Evolutionary conservation across 805 yeast species (phyloP).

Genomic region (Kregervanrija delftensis): DNA sequence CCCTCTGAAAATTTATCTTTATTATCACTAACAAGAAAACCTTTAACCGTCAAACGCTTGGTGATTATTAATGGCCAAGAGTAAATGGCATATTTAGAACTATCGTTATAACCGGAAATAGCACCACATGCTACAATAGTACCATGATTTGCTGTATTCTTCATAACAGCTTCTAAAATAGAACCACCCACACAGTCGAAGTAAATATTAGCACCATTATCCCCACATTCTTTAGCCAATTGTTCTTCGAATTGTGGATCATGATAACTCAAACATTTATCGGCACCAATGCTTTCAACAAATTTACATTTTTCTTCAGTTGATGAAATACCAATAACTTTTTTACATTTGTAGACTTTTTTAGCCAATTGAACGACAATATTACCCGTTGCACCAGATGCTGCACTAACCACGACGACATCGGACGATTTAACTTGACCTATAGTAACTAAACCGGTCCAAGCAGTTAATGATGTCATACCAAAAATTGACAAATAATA

Average conservation of each 20-base stretch:
- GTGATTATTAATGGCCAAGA: slow-evolving; percentile 39
- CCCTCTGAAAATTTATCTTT: slow-evolving; percentile 32
- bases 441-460: slow-evolving; percentile 43
- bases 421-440: slow-evolving; percentile 41
- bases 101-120: slow-evolving; percentile 50
- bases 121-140: slow-evolving; percentile 57
- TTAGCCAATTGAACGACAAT: slow-evolving; percentile 51
- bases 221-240: slow-evolving; percentile 36
- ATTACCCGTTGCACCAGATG: slow-evolving; percentile 72
- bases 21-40: slow-evolving; percentile 46
- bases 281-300: slow-evolving; percentile 50
- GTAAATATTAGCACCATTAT: slow-evolving; percentile 43
- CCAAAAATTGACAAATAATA: slow-evolving; percentile 47
- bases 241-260: slow-evolving; percentile 31
- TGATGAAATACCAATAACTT: slow-evolving; percentile 59
- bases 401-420: slow-evolving; percentile 51
- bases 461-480: slow-evolving; percentile 55
- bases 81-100: slow-evolving; percentile 28
- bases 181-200: slow-evolving; percentile 64
- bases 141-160: slow-evolving; percentile 33
- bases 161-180: slow-evolving; percentile 39
- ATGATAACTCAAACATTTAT: slow-evolving; percentile 48
- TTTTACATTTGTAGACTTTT: slow-evolving; percentile 42
- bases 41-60: slow-evolving; percentile 45
- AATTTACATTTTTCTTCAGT: slow-evolving; percentile 46